Evolutionary conservation across 169 alveolate species (phyloP).

Genomic region (Eimeria necatrix): DNA sequence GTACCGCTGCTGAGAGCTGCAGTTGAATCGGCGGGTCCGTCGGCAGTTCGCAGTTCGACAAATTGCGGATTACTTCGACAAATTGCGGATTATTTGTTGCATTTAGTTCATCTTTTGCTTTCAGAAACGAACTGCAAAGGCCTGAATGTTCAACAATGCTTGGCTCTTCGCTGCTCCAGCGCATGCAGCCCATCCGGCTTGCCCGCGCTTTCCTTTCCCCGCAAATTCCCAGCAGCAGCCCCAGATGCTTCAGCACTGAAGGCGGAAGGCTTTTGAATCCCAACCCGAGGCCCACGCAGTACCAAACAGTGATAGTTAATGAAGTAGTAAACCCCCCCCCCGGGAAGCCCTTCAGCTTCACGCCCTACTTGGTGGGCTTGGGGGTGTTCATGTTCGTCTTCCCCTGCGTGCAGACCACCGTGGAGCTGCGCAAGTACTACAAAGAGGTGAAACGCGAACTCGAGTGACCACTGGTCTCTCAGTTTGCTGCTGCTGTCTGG

Average conservation of each 20-base stretch:
- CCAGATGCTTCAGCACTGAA: neutral
- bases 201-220: neutral
- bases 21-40: too few relatives aligned
- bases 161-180: neutral
- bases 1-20: too few relatives aligned
- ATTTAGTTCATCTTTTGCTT: too few relatives aligned
- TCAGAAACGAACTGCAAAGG: too few relatives aligned
- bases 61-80: too few relatives aligned
- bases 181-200: conserved; percentile 33
- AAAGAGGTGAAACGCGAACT: neutral
- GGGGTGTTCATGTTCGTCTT: conserved; percentile 46
- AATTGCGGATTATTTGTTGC: too few relatives aligned
- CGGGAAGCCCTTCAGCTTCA: conserved; percentile 40
- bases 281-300: conserved; percentile 57
- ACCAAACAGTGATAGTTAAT: conserved; percentile 43
- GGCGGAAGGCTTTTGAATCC: conserved; percentile 21
- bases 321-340: conserved; percentile 52
- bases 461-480: neutral
- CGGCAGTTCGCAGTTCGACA: too few relatives aligned
- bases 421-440: conserved; percentile 34
- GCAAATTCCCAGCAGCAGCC: neutral
- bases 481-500: too few relatives aligned
- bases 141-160: neutral
- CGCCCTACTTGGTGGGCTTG: neutral
- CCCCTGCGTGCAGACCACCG: conserved; percentile 54